Conservation (phyloP, 192 early-diverging fungal species). For the Bifiguratus adelaidae region DNA sequence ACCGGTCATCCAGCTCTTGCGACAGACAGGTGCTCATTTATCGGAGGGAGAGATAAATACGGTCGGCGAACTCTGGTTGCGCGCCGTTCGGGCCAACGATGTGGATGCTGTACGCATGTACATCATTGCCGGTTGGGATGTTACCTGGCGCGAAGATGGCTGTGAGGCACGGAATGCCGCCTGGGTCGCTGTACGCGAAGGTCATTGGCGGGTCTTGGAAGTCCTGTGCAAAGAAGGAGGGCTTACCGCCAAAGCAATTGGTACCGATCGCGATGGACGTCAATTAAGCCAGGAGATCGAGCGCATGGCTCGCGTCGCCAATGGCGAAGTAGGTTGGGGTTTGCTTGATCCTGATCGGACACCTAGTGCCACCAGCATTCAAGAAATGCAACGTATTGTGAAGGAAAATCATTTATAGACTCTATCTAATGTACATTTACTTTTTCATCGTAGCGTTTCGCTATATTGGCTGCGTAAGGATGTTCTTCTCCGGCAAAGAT, state of each 20-base stretch:
- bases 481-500: constrained; percentile 82
- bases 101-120: constrained; percentile 35
- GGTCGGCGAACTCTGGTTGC: constrained; percentile 40
- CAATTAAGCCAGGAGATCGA: too few relatives aligned
- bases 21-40: constrained; percentile 82
- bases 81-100: constrained; percentile 24
- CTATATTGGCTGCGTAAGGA: constrained; percentile 78
- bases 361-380: too few relatives aligned
- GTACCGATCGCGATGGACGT: too few relatives aligned
- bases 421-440: too few relatives aligned
- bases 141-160: constrained; percentile 41
- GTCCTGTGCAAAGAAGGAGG: too few relatives aligned
- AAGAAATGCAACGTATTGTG: too few relatives aligned
- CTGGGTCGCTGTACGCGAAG: constrained; percentile 50
- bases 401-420: too few relatives aligned
- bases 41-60: constrained; percentile 71
- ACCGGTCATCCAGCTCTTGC: constrained; percentile 56
- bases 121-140: constrained; percentile 51
- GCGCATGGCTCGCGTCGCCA: too few relatives aligned
- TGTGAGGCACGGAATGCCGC: constrained; percentile 57
- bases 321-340: too few relatives aligned
- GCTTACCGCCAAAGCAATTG: too few relatives aligned
- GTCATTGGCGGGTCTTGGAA: constrained; percentile 24
- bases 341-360: too few relatives aligned
- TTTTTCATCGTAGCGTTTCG: constrained; percentile 66